These are phyloP conservation scores for Trapa bicornis DNA, from an alignment of 345 rosid genomes.

Conservation along the genomic window DNA sequence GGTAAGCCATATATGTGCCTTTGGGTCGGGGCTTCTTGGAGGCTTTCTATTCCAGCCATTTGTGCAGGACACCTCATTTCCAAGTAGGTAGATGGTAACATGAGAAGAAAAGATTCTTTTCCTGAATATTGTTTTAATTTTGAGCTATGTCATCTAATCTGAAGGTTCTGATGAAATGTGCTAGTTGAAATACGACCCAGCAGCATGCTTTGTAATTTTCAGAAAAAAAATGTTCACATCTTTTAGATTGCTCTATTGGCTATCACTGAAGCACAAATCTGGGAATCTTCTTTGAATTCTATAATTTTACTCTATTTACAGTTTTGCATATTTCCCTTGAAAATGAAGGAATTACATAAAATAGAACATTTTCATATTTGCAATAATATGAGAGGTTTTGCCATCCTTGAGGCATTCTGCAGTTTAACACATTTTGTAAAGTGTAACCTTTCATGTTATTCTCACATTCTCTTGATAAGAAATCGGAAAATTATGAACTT, in stretches of 20 bases:
- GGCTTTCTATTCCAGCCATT: constrained; percentile 53
- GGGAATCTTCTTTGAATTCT: too few species aligned
- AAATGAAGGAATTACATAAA: not conserved
- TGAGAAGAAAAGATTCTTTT: not conserved
- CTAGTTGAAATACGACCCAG: not conserved
- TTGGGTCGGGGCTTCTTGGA: constrained; percentile 80
- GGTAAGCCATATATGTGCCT: constrained; percentile 46
- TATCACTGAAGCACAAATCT: too few species aligned
- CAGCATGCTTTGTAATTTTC: not conserved
- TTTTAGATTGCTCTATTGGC: too few species aligned
- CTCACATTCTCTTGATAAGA: not conserved
- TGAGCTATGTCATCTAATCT: too few species aligned
- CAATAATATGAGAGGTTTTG: too few species aligned
- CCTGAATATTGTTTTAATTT: too few species aligned
- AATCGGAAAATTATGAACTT: not conserved
- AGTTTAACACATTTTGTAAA: not conserved
- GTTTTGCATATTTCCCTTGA: not conserved
- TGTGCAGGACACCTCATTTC: constrained; percentile 49
- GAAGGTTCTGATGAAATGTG: too few species aligned
- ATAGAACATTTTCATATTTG: not conserved
- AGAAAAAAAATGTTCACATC: too few species aligned
- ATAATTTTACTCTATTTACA: not conserved
- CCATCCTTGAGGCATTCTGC: not conserved
- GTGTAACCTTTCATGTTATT: not conserved
- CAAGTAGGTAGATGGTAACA: constrained; percentile 39